These are phyloP conservation scores for Trypanosoma melophagium DNA, from an alignment of 208 protist genomes.

Conservation along the genomic window DNA sequence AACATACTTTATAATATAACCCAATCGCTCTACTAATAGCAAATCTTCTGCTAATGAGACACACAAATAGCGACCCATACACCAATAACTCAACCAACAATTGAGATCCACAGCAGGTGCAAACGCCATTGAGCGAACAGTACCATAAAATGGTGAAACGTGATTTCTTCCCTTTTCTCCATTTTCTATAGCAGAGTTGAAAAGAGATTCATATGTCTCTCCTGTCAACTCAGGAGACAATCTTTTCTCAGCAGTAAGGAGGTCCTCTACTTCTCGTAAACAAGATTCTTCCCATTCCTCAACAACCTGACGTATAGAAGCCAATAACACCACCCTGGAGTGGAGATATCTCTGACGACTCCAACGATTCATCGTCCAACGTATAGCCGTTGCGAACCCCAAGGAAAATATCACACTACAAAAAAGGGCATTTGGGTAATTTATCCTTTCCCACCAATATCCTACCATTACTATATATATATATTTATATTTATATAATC, in stretches of 20 bases:
- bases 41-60: slow-evolving; percentile 15
- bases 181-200: background rate
- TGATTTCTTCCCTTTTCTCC: background rate
- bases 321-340: slow-evolving; percentile 35
- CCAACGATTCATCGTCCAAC: slow-evolving; percentile 14
- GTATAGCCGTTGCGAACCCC: slow-evolving; percentile 7
- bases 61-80: slow-evolving; percentile 22
- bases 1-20: slow-evolving; percentile 30
- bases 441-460: background rate
- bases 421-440: slow-evolving; percentile 4
- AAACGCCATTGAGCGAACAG: slow-evolving; percentile 27
- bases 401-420: slow-evolving; percentile 29
- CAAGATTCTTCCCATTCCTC: slow-evolving; percentile 42
- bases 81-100: slow-evolving; percentile 21
- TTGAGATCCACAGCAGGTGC: slow-evolving; percentile 21
- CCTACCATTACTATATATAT: background rate
- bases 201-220: background rate
- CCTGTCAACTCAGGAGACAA: background rate
- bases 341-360: slow-evolving; percentile 34
- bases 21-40: slow-evolving; percentile 19
- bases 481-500: background rate
- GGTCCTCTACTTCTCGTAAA: slow-evolving; percentile 32
- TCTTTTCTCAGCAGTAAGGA: background rate
- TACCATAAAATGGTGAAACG: slow-evolving; percentile 20
- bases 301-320: slow-evolving; percentile 30